A percentile compares a stretch with the other conserved stretches of the same genome.
Evolutionary conservation across 108 stramenopile species (phyloP).

Genomic region (Cyclotella atomus): DNA sequence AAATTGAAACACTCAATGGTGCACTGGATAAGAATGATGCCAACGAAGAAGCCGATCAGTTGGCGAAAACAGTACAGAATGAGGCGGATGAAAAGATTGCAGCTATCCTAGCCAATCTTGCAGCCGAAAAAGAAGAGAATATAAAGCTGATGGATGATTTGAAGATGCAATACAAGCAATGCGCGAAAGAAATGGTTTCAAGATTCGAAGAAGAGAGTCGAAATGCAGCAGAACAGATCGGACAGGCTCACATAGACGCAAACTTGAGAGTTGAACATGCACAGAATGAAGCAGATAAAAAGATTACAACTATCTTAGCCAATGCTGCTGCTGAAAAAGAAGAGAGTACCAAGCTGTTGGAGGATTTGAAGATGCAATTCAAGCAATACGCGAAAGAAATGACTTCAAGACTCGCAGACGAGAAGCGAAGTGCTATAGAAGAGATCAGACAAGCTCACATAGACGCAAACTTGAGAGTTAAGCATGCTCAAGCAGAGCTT

Average conservation of each 20-base stretch:
- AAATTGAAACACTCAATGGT: conserved; percentile 19
- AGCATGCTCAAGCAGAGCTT: no score
- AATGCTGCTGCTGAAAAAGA: neutral
- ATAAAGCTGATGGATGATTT: no score
- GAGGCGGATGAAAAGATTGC: conserved; percentile 3
- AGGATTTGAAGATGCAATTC: no score
- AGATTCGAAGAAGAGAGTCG: neutral
- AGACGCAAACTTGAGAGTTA: no score
- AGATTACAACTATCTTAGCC: neutral
- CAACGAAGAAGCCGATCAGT: neutral
- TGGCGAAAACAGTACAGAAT: neutral
- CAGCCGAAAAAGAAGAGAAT: neutral
- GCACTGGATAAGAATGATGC: conserved; percentile 10
- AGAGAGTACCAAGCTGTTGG: no score
- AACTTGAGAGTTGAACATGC: no score
- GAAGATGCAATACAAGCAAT: neutral
- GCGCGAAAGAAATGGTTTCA: conserved; percentile 5
- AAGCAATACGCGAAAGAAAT: conserved; percentile 3
- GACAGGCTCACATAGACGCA: no score
- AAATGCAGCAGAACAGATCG: conserved; percentile 6
- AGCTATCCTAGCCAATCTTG: neutral
- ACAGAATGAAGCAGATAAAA: conserved; percentile 6
- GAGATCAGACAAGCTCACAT: conserved; percentile 16
- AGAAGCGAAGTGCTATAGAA: neutral
- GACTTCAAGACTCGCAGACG: neutral